These are phyloP conservation scores for Fraxinus cuspidata DNA, from an alignment of 257 asterid genomes.

Conservation along the genomic window DNA sequence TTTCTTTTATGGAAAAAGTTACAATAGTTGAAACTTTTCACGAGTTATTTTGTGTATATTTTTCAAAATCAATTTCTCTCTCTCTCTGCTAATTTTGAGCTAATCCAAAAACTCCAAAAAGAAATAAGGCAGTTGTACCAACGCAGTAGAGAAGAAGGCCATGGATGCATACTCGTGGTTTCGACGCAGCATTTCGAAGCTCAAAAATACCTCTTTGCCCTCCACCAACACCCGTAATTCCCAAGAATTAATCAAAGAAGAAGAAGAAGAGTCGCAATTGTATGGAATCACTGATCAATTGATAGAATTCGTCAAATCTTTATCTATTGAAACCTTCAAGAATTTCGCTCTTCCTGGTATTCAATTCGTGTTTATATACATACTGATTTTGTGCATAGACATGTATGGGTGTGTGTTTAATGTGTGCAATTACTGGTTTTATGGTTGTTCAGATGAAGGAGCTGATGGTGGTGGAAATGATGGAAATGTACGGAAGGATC, in stretches of 20 bases:
- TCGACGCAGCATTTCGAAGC: conserved; percentile 60
- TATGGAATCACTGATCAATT: conserved; percentile 73
- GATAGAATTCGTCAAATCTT: conserved; percentile 61
- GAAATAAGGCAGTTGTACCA: background rate
- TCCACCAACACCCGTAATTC: conserved; percentile 20
- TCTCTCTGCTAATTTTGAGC: background rate
- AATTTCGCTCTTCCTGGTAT: conserved; percentile 63
- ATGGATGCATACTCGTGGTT: conserved; percentile 80
- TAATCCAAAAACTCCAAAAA: background rate
- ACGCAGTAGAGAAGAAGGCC: conserved; percentile 7
- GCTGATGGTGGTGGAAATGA: conserved; percentile 35
- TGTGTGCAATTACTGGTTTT: conserved; percentile 7
- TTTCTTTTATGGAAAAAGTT: too few relatives aligned
- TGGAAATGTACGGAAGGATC: conserved; percentile 58
- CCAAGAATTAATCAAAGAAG: conserved; percentile 12
- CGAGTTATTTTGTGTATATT: background rate
- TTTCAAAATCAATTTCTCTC: background rate
- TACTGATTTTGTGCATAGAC: background rate
- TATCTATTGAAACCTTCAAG: conserved; percentile 72
- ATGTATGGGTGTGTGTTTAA: background rate
- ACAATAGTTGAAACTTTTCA: too few relatives aligned
- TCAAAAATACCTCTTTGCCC: conserved; percentile 39
- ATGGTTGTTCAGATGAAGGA: conserved; percentile 47
- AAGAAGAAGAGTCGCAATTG: conserved; percentile 35
- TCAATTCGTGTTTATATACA: background rate